Evolutionary conservation across 1,139 yeast species (phyloP), one percentile per base, ranked within the genome.

Genomic region (Candida pseudocylindracea): DNA sequence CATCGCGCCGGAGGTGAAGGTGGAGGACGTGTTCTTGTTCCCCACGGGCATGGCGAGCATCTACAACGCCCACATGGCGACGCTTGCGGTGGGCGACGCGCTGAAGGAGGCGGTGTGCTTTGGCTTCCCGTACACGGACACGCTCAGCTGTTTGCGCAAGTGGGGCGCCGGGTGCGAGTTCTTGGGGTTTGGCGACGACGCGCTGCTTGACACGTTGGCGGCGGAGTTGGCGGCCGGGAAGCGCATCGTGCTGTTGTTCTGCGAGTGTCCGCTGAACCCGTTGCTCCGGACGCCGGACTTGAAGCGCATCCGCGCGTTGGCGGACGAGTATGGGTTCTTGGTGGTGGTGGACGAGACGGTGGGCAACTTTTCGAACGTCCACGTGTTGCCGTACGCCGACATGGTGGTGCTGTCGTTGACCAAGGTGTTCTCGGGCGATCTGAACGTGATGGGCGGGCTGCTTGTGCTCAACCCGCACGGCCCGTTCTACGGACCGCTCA

Each of bases 261-360:
- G 94, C 46, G 98, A 91, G 52, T 75, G 92, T 41, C 98, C 98
- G 1, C 76, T 93, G 0, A 85, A 85, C 50, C 96, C 96, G 9
- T 57, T 83, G 37, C 59, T 88, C 41, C 76, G 72, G 45, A 73
- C 93, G 28, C 93, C 95, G 1, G 69, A 88, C 47, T 57, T 88
- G 44, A 49, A 49, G 33, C 63, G 69, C 41, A 64, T 83, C 35
- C 64, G 73, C 36, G 46, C 58, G 36, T 60, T 88, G 38, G 73
- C 93, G 6, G 70, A 71, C 39, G 58, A 72, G 43, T 78, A 62
- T 50, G 61, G 64, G 3, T 88, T 88, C 51, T 72, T 72, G 8
- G 69, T 88, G 30, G 80, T 80, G 11, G 73, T 88, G 29, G 98
- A 88, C 51, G 96, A 88, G 46, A 88, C 96, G 1, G 78, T 83